Conservation (phyloP, 2,329 filamentous ascomycete species). For the Aspergillus clavatus region DNA sequence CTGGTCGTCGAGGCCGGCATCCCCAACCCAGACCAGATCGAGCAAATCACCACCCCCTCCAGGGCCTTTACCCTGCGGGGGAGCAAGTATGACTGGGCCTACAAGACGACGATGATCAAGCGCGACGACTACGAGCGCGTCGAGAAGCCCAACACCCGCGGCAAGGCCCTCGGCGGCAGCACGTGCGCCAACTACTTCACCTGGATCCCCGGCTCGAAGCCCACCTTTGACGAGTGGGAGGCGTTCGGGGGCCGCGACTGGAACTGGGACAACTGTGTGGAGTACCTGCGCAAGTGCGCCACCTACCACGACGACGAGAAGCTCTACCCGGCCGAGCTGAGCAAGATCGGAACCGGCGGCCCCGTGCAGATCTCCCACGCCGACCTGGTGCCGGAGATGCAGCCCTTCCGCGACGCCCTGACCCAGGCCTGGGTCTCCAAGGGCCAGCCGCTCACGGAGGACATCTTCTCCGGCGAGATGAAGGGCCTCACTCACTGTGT, state of each 20-base stretch:
- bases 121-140: slow-evolving; percentile 53
- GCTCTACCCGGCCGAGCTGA: slow-evolving; percentile 44
- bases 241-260: slow-evolving; percentile 47
- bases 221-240: slow-evolving; percentile 52
- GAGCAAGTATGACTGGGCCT: slow-evolving; percentile 58
- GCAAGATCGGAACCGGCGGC: slow-evolving; percentile 49
- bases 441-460: slow-evolving; percentile 48
- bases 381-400: slow-evolving; percentile 50
- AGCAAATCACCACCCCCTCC: slow-evolving; percentile 54
- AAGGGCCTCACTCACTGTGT: slow-evolving; percentile 50
- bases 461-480: slow-evolving; percentile 55
- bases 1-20: slow-evolving; percentile 35
- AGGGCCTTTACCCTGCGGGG: slow-evolving; percentile 52
- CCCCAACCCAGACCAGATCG: slow-evolving; percentile 46
- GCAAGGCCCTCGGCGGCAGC: slow-evolving; percentile 56
- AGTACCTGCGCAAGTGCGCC: slow-evolving; percentile 53
- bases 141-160: slow-evolving; percentile 60
- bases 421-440: slow-evolving; percentile 51
- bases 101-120: slow-evolving; percentile 59
- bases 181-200: slow-evolving; percentile 60
- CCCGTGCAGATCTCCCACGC: slow-evolving; percentile 54
- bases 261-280: slow-evolving; percentile 51
- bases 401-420: slow-evolving; percentile 44
- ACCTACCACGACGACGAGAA: slow-evolving; percentile 54
- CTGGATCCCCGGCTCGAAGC: slow-evolving; percentile 56